Percentiles rank a stretch among this genome's conserved stretches.
Conservation (phyloP, 345 rosid genomes). For the Rhizophora mangle region DNA sequence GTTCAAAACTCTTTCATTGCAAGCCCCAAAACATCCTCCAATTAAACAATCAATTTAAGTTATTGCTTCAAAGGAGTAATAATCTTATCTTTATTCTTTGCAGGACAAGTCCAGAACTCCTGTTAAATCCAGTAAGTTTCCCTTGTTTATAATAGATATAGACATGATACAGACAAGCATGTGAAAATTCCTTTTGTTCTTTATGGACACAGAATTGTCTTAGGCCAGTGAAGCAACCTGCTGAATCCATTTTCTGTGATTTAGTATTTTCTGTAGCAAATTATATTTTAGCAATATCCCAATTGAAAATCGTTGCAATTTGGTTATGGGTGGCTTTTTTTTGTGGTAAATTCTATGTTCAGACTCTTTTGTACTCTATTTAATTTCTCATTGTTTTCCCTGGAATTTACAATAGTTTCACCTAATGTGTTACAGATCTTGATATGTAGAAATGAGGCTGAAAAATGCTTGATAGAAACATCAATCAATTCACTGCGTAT, state of each 20-base stretch:
- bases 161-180: too few species aligned
- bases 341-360: too few species aligned
- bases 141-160: too few species aligned
- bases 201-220: neutral
- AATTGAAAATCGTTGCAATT: neutral
- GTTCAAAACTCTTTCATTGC: neutral
- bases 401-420: neutral
- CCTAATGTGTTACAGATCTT: conserved; percentile 48
- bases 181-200: too few species aligned
- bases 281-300: neutral
- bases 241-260: neutral
- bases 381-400: neutral
- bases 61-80: neutral
- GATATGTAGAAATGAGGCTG: conserved; percentile 94
- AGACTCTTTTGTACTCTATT: too few species aligned
- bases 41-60: neutral
- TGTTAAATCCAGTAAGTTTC: conserved; percentile 80
- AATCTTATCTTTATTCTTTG: conserved; percentile 29
- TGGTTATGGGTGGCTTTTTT: neutral
- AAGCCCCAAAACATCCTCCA: too few species aligned
- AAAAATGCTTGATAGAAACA: conserved; percentile 93
- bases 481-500: conserved; percentile 90
- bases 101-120: conserved; percentile 95
- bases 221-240: neutral
- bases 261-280: neutral